Base-by-base conservation (phyloP, 78 protist genomes). In the Dictyostelium citrinum region DNA sequence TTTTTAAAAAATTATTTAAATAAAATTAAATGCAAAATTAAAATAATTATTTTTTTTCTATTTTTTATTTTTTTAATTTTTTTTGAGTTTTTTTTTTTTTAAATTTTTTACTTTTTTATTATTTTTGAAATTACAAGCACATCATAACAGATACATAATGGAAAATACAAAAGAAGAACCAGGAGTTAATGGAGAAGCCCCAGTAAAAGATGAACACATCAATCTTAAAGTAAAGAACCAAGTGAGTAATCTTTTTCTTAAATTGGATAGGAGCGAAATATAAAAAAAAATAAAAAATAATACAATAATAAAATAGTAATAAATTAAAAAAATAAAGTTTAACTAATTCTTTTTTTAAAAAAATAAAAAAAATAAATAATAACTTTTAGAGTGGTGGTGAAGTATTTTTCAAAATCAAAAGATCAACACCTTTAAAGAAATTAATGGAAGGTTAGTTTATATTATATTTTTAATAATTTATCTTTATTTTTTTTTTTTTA, bases 391-490 rank as follows among this genome's bases (percentile, higher is more conserved):
- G 33, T 43, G 90, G 84, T 2, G 55, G 33, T 22, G 95, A 93
- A 74, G 90, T 93, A 1, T 93, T 58, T 41, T 93, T 93, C 78
- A 93, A 93, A 45, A 93, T 93, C 27, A 93, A 93, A 27, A 84
- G 74, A 55, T 58, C 74, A 35, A 93, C 96, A 20, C 90, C 91
- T 58, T 39, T 93, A 20, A 27, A 74, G 14, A 93, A 93, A 55
- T 75, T 93, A 29, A 85, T 84, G 92, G 96, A 93, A 20, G 96
- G 91, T 61, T 75, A 1, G 71, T 61, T 14, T 14, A 7, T 55
- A 20, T 55, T 1, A 39, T 39, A 39, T 39, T 39, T 7, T 39
- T 39, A 39, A 39, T 39, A 39, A 39, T 39, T 39, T 17, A 16
- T 37, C 3, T 37, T 39, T 14, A 20, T 55, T 55, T 20, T 55